These are phyloP conservation scores for Pseudonectria foliicola DNA, from an alignment of 2,329 filamentous ascomycete genomes.

Conservation along the genomic window DNA sequence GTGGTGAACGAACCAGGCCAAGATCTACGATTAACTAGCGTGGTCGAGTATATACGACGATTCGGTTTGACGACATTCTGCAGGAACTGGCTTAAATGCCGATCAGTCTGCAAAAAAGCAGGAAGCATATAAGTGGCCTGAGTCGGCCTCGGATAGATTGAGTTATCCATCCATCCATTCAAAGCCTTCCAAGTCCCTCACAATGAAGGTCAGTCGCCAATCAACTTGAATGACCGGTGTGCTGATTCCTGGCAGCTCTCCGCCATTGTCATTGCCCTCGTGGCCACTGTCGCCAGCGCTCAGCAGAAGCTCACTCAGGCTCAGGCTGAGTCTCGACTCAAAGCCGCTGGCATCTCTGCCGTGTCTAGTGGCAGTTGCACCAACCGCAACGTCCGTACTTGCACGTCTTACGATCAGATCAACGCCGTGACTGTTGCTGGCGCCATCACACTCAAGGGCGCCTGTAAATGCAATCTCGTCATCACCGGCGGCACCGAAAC, in stretches of 20 bases:
- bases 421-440: conserved; percentile 16
- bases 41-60: too few species aligned
- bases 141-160: too few species aligned
- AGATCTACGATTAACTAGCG: too few species aligned
- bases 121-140: too few species aligned
- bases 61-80: too few species aligned
- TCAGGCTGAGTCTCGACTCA: conserved; percentile 11
- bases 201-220: background rate
- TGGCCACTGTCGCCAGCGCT: conserved; percentile 2
- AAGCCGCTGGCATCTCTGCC: conserved; percentile 16
- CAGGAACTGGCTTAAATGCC: too few species aligned
- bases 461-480: conserved; percentile 13
- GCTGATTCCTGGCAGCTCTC: background rate
- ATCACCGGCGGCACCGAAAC: conserved; percentile 20
- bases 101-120: too few species aligned
- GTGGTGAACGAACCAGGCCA: too few species aligned
- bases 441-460: conserved; percentile 18
- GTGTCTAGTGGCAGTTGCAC: conserved; percentile 17
- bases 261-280: conserved; percentile 3
- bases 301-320: conserved; percentile 7
- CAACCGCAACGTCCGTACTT: conserved; percentile 8
- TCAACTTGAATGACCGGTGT: background rate
- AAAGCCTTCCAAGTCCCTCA: background rate
- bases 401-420: conserved; percentile 19
- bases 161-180: too few species aligned